These are phyloP conservation scores for Metschnikowia cerradonensis DNA, from an alignment of 805 yeast genomes.

Conservation along the genomic window DNA sequence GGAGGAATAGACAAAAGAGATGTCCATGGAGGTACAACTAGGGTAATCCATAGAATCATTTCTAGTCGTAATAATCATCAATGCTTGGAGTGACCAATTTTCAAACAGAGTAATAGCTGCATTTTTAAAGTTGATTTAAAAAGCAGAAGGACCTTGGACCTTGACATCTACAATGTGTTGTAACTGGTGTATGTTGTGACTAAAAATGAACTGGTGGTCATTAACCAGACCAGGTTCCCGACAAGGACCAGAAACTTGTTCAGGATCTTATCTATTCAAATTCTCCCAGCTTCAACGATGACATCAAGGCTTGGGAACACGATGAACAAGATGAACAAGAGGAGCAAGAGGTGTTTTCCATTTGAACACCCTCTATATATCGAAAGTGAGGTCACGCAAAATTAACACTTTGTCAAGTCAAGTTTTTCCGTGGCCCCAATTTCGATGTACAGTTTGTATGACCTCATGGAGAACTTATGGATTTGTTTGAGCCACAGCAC, in stretches of 20 bases:
- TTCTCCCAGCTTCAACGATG: constrained; percentile 58
- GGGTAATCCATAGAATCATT: too few species aligned
- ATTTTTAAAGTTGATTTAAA: too few species aligned
- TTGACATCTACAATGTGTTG: constrained; percentile 52
- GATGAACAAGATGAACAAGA: too few species aligned
- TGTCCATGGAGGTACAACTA: too few species aligned
- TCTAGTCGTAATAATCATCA: too few species aligned
- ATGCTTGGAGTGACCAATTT: too few species aligned
- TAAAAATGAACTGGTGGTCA: constrained; percentile 22
- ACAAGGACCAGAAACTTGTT: constrained; percentile 27
- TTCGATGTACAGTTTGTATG: constrained; percentile 50
- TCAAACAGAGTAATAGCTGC: too few species aligned
- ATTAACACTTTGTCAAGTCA: too few species aligned
- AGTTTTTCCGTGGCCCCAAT: too few species aligned
- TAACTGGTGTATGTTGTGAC: constrained; percentile 40
- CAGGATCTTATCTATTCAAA: constrained; percentile 50
- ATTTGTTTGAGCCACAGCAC: constrained; percentile 86
- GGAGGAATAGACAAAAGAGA: too few species aligned
- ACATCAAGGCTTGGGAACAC: constrained; percentile 71
- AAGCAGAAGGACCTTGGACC: constrained; percentile 44
- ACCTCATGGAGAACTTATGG: constrained; percentile 79
- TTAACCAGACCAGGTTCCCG: constrained; percentile 19
- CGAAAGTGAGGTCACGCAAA: constrained; percentile 39
- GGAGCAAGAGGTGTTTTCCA: constrained; percentile 71
- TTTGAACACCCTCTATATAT: constrained; percentile 73